Evolutionary conservation across 2,329 filamentous ascomycete genomes (phyloP).

Genomic region (Penicillium sp.): DNA sequence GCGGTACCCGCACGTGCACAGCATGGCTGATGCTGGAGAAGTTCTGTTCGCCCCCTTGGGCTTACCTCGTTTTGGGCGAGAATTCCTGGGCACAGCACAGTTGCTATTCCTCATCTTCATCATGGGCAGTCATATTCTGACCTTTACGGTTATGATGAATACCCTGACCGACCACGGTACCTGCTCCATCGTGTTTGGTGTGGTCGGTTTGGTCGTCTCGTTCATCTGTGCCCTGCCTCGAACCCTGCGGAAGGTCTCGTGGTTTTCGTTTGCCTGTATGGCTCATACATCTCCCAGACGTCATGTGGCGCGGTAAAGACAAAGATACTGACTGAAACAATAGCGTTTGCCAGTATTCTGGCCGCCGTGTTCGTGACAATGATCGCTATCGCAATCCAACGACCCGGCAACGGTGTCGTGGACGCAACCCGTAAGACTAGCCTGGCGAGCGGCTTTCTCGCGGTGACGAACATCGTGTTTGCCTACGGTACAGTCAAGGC

Average conservation of each 20-base stretch:
- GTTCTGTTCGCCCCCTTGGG: constrained; percentile 38
- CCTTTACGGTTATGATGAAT: constrained; percentile 61
- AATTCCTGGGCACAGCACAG: constrained; percentile 56
- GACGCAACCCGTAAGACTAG: constrained; percentile 33
- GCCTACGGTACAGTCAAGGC: constrained; percentile 50
- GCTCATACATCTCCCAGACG: background rate
- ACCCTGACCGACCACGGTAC: constrained; percentile 53
- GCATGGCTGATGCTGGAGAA: constrained; percentile 61
- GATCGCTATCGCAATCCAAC: constrained; percentile 53
- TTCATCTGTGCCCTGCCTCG: constrained; percentile 53
- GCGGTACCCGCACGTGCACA: constrained; percentile 51
- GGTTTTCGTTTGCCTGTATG: constrained; percentile 51
- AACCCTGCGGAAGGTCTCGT: constrained; percentile 55
- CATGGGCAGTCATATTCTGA: constrained; percentile 61
- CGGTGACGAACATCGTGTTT: constrained; percentile 61
- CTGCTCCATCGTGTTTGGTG: constrained; percentile 57
- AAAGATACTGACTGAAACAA: no score
- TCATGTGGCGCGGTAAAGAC: no score
- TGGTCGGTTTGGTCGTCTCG: constrained; percentile 52
- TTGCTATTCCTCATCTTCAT: constrained; percentile 60
- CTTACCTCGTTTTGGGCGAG: constrained; percentile 43
- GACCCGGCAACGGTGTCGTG: constrained; percentile 28
- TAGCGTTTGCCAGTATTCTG: constrained; percentile 57
- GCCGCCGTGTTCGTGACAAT: constrained; percentile 60
- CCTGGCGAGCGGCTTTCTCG: constrained; percentile 51